Percentiles rank a stretch among this genome's conserved stretches.
Evolutionary conservation across 768 basidiomycete genomes (phyloP).

Genomic region (Gyrodon lividus): DNA sequence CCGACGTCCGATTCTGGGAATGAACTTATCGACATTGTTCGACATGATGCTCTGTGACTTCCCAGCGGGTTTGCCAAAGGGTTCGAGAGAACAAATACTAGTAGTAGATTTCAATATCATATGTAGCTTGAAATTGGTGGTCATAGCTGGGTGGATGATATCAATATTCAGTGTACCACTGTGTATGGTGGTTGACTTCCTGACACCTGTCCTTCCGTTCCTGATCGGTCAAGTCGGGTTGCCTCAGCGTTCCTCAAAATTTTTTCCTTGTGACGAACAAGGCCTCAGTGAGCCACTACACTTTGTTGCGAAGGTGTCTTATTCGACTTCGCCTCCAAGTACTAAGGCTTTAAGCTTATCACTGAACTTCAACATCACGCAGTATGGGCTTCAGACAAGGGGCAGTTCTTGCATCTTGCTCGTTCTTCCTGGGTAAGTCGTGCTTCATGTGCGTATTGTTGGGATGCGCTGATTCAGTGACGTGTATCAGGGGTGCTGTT

Average conservation of each 20-base stretch:
- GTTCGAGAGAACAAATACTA: too few relatives aligned
- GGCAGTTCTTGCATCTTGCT: slow-evolving; percentile 81
- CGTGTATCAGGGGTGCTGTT: slow-evolving; percentile 63
- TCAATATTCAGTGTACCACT: too few relatives aligned
- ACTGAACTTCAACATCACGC: background rate
- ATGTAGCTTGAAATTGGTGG: too few relatives aligned
- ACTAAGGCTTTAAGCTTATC: background rate
- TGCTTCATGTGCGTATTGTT: slow-evolving; percentile 18
- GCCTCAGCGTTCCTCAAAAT: background rate
- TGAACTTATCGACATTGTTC: too few relatives aligned
- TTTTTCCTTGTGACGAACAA: background rate
- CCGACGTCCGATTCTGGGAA: background rate
- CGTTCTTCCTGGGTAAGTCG: slow-evolving; percentile 84
- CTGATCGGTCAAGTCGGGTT: background rate
- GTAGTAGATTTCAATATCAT: too few relatives aligned
- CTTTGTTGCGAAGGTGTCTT: background rate
- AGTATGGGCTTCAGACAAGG: slow-evolving; percentile 87
- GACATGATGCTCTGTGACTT: too few relatives aligned
- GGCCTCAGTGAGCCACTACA: too few relatives aligned
- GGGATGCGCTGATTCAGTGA: background rate
- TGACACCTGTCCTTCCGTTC: background rate
- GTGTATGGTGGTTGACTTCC: background rate
- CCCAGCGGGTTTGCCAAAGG: too few relatives aligned
- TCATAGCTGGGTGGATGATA: too few relatives aligned
- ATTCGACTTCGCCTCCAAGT: background rate